Evolutionary conservation across 106 monocot species (phyloP).

Genomic region (Gastrodia elata): DNA sequence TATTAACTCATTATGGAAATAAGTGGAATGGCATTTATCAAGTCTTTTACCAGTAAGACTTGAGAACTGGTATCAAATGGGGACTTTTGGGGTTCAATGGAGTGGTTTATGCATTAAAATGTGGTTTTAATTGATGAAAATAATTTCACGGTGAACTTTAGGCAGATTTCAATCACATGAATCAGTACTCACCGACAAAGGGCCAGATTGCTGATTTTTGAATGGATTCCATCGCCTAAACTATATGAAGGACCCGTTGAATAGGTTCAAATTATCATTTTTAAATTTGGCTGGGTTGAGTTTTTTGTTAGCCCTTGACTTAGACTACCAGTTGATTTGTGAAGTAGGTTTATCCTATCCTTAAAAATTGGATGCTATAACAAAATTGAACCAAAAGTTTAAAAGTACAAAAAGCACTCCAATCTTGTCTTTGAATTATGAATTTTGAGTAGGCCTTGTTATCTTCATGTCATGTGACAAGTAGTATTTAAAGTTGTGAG

Average conservation of each 20-base stretch:
- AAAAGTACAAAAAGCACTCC: neutral
- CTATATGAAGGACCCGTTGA: neutral
- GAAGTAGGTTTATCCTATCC: neutral
- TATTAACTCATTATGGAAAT: neutral
- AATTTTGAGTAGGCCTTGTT: neutral
- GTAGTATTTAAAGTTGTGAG: neutral
- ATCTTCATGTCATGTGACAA: neutral
- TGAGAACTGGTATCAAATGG: neutral
- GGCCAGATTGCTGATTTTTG: too few relatives aligned
- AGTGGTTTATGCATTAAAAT: neutral
- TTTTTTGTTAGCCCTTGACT: neutral
- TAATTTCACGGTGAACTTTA: neutral
- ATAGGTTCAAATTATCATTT: neutral
- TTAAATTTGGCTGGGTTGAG: neutral
- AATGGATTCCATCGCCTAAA: too few relatives aligned
- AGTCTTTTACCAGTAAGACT: neutral
- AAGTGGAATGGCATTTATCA: too few relatives aligned
- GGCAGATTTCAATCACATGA: neutral
- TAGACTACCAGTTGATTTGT: neutral
- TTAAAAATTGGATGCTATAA: neutral
- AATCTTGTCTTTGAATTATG: neutral
- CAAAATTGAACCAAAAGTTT: neutral
- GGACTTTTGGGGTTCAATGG: neutral
- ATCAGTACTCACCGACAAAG: neutral
- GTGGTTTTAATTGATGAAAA: neutral